Conservation (phyloP, 805 yeast species). For the Candida coleopterorum region DNA sequence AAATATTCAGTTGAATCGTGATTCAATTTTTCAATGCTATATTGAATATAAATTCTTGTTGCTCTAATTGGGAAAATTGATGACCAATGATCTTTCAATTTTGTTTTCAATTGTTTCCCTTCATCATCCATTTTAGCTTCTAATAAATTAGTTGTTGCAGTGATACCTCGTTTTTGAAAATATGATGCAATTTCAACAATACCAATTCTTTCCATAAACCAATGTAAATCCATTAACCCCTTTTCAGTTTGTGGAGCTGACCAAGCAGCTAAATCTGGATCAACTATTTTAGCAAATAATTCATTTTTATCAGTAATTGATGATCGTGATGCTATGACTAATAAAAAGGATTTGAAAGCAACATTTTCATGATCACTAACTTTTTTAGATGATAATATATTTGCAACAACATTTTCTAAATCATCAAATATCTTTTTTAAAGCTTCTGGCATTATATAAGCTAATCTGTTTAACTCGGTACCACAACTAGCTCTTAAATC, state of each 20-base stretch:
- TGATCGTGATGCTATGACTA: conserved; percentile 88
- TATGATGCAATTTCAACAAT: conserved; percentile 90
- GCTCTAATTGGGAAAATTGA: conserved; percentile 93
- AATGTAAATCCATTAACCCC: conserved; percentile 83
- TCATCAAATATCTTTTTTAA: conserved; percentile 76
- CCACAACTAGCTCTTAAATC: conserved; percentile 91
- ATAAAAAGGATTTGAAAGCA: conserved; percentile 84
- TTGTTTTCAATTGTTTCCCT: conserved; percentile 71
- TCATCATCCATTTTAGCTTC: conserved; percentile 85
- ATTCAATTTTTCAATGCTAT: conserved; percentile 85
- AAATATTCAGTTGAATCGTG: conserved; percentile 74
- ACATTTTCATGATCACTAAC: conserved; percentile 89
- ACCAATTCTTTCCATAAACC: conserved; percentile 98
- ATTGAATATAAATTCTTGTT: conserved; percentile 90
- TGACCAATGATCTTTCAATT: conserved; percentile 86
- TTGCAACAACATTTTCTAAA: conserved; percentile 74
- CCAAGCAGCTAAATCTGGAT: conserved; percentile 92
- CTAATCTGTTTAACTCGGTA: conserved; percentile 88
- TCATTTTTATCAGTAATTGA: conserved; percentile 69
- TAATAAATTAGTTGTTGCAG: conserved; percentile 68
- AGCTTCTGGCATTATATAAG: conserved; percentile 91
- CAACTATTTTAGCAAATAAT: conserved; percentile 81
- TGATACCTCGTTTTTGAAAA: conserved; percentile 76
- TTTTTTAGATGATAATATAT: conserved; percentile 61
- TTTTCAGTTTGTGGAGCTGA: conserved; percentile 85